Evolutionary conservation across 2,329 filamentous ascomycete genomes (phyloP).

Genomic region (Phialophora chinensis): DNA sequence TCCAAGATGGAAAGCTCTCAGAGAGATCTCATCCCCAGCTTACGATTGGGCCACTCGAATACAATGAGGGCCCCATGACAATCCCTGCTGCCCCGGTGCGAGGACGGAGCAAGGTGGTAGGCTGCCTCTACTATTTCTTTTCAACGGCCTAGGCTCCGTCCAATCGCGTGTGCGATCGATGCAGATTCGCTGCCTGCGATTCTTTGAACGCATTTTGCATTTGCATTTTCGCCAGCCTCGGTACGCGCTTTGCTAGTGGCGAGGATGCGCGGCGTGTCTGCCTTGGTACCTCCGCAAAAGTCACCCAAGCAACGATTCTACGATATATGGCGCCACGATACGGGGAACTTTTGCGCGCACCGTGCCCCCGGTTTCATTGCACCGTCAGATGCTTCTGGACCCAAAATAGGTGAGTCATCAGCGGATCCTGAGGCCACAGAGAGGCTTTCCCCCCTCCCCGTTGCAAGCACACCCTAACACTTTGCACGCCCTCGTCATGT

Average conservation of each 20-base stretch:
- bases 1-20: background rate
- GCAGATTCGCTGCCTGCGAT: background rate
- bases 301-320: background rate
- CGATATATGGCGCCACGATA: background rate
- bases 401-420: constrained; percentile 17
- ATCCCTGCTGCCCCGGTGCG: background rate
- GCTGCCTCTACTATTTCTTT: background rate
- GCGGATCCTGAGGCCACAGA: constrained; percentile 2
- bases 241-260: constrained; percentile 1
- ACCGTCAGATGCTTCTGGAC: constrained; percentile 6
- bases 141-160: background rate
- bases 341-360: constrained; percentile 15
- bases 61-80: background rate
- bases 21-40: background rate
- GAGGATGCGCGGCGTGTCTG: background rate
- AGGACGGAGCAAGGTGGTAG: background rate
- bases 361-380: background rate
- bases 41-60: background rate
- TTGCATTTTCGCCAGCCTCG: background rate
- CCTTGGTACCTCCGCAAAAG: constrained; percentile 1
- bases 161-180: background rate
- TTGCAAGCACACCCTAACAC: background rate
- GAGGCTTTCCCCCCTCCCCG: background rate
- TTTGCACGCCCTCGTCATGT: constrained; percentile 11
- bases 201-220: background rate